Evolutionary conservation across 2,329 filamentous ascomycete species (phyloP).

Genomic region (Aspergillus fumigatus): DNA sequence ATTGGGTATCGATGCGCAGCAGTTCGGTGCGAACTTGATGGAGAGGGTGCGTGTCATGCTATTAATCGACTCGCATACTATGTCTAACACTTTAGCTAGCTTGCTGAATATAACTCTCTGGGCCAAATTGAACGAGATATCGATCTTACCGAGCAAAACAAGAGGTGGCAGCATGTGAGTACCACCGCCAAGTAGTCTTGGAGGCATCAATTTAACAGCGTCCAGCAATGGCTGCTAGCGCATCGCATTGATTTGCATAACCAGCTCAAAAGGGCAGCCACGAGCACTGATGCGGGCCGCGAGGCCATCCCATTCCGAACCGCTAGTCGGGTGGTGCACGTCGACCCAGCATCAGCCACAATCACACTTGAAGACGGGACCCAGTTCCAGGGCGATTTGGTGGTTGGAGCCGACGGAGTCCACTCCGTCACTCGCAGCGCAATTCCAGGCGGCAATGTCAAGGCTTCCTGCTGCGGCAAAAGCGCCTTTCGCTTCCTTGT

Average conservation of each 20-base stretch:
- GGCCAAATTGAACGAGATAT: conserved; percentile 24
- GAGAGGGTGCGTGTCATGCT: too few species aligned
- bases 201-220: too few species aligned
- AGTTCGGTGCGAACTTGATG: conserved; percentile 4
- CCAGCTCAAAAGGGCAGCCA: conserved; percentile 43
- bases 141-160: conserved; percentile 12
- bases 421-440: conserved; percentile 23
- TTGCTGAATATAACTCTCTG: conserved; percentile 31
- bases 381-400: conserved; percentile 41
- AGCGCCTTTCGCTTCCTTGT: conserved; percentile 54
- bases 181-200: too few species aligned
- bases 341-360: conserved; percentile 34
- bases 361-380: conserved; percentile 44
- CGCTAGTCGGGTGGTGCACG: conserved; percentile 36
- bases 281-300: conserved; percentile 13
- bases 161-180: conserved; percentile 2
- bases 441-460: conserved; percentile 23
- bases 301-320: conserved; percentile 38
- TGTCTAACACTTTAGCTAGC: conserved; percentile 11
- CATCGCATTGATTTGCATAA: conserved; percentile 51
- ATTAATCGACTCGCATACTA: too few species aligned
- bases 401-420: conserved; percentile 51
- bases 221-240: conserved; percentile 43
- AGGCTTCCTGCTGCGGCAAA: conserved; percentile 46
- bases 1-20: conserved; percentile 33